phyloP scores from a whole-genome alignment of 495 filamentous ascomycete species.

The Podospora sp. region DNA sequence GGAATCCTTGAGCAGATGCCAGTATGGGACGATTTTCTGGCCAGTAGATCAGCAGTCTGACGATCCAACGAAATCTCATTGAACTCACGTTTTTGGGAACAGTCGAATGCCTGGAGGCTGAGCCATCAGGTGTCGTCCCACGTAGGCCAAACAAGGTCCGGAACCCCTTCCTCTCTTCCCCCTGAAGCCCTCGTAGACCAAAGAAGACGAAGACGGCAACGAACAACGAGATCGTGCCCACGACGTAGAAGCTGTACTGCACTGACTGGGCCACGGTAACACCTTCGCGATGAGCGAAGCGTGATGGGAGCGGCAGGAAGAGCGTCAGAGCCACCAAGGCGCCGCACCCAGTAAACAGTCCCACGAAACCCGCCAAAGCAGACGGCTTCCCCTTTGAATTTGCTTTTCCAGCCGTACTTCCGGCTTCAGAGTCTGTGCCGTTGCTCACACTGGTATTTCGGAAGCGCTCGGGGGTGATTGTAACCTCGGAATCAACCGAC shows the following conservation, averaged over 20 bases:
- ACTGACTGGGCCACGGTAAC: conserved; percentile 69
- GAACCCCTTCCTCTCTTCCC: conserved; percentile 77
- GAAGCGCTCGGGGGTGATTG: conserved; percentile 62
- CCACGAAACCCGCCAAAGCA: conserved; percentile 84
- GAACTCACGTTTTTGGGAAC: conserved; percentile 24
- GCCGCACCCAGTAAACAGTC: conserved; percentile 88
- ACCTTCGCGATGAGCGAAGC: conserved; percentile 67
- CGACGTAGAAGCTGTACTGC: conserved; percentile 79
- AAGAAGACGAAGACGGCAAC: conserved; percentile 76
- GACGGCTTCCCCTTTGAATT: conserved; percentile 47
- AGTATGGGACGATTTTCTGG: conserved; percentile 47
- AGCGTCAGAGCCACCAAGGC: conserved; percentile 78
- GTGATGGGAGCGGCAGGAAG: conserved; percentile 85
- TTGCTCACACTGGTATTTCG: conserved; percentile 28
- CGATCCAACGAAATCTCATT: background rate
- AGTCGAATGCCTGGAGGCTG: conserved; percentile 14
- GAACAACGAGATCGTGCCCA: conserved; percentile 68
- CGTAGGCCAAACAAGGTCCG: conserved; percentile 49
- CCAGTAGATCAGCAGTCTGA: background rate
- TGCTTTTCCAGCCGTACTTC: conserved; percentile 15
- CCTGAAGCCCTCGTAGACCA: conserved; percentile 75
- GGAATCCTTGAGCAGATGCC: conserved; percentile 61
- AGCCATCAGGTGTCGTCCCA: conserved; percentile 22
- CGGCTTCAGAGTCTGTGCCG: conserved; percentile 13
- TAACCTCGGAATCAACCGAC: conserved; percentile 64